Evolutionary conservation across 495 filamentous ascomycete genomes (phyloP), one percentile per base, ranked within the genome.

Genomic region (Penicillium odoratum): DNA sequence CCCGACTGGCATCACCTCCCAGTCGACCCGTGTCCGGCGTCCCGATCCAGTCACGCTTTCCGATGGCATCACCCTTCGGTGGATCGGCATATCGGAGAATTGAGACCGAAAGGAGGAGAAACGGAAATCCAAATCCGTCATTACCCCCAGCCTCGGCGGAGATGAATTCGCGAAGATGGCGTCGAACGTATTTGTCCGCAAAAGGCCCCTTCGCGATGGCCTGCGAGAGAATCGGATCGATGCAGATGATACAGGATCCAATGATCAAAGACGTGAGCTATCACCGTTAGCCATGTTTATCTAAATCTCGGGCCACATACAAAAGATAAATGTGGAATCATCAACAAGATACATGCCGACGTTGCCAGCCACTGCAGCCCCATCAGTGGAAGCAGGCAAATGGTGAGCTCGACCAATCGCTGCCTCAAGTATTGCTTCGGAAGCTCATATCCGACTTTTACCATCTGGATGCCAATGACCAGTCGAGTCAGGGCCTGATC

Each of bases 171-270:
- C 83, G 78, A 25, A 86, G 74, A 34, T 75, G 68, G 11, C 82
- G 74, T 34, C 78, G 70, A 31, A 85, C 83, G 50, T 79, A 85
- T 58, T 82, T 83, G 62, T 85, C 83, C 6, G 83, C 77, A 58
- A 86, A 86, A 0, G 82, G 81, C 0, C 83, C 83, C 62, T 85
- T 86, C 21, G 82, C 82, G 48, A 86, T 78, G 33, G 83, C 81
- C 64, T 86, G 83, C 1, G 81, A 84, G 7, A 85, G 71, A 48
- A 85, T 73, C 0, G 83, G 83, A 45, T 85, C 83, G n/a, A 83
- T 86, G 59, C 81, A 84, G 4, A 82, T 85, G 28, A 84, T 80
- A 59, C 81, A 85, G 0, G 83, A 81, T n/a, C 76, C 82, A 61
- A 86, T 84, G 34, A 85, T 82, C 25, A 85, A 70, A 3, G 82